A percentile compares a stretch with the other conserved stretches of the same genome.
Conservation (phyloP, 345 rosid species). For the Leavenworthia alabamica region DNA sequence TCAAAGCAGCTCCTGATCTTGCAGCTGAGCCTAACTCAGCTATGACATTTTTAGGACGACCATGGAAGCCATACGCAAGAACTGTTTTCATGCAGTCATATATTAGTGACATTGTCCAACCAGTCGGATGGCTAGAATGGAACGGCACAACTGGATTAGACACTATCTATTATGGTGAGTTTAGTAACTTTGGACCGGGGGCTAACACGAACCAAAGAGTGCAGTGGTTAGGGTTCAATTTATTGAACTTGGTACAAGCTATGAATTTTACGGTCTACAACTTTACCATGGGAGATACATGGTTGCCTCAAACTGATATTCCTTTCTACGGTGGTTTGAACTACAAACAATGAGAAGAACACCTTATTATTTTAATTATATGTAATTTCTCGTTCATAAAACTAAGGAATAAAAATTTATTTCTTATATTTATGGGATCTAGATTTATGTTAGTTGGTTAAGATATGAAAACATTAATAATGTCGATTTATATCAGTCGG, state of each 20-base stretch:
- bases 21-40: constrained; percentile 36
- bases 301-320: constrained; percentile 52
- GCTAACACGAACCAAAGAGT: constrained; percentile 48
- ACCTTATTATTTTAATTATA: not conserved
- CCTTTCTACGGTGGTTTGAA: constrained; percentile 48
- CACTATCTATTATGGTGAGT: constrained; percentile 59
- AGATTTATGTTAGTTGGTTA: not conserved
- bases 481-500: too few species aligned
- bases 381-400: not conserved
- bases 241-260: constrained; percentile 52
- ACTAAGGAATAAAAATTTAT: not conserved
- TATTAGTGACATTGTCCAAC: constrained; percentile 42
- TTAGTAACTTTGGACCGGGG: constrained; percentile 50
- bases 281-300: constrained; percentile 58
- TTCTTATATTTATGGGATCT: not conserved
- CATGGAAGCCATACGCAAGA: constrained; percentile 58
- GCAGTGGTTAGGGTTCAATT: constrained; percentile 51
- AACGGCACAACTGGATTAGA: constrained; percentile 50
- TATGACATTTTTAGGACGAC: constrained; percentile 45
- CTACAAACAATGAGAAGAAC: not conserved
- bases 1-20: constrained; percentile 49
- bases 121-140: constrained; percentile 64
- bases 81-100: constrained; percentile 61
- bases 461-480: too few species aligned
- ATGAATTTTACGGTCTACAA: constrained; percentile 53